Conservation (phyloP, 352 stramenopile genomes). For the Phytophthora crassamura region DNA sequence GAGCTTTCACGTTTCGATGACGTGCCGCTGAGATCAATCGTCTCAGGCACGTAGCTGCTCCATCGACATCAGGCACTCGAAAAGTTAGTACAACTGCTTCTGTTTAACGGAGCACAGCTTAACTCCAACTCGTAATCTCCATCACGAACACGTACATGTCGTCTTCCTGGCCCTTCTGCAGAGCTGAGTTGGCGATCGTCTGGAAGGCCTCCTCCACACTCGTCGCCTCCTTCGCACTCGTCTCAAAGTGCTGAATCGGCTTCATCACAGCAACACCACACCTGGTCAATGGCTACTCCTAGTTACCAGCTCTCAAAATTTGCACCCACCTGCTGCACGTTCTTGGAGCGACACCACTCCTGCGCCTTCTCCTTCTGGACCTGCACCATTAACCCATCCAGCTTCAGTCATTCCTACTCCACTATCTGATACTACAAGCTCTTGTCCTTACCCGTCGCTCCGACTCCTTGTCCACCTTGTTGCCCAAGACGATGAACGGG, state of each 20-base stretch:
- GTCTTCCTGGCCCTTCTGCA: constrained; percentile 88
- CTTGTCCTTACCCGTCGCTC: constrained; percentile 65
- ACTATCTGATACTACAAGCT: neutral
- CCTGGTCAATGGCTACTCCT: neutral
- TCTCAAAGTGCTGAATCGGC: constrained; percentile 97
- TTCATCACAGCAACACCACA: constrained; percentile 29
- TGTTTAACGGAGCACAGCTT: too few species aligned
- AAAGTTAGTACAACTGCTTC: neutral
- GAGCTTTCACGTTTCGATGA: constrained; percentile 72
- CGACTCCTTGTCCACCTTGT: constrained; percentile 97
- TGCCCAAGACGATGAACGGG: constrained; percentile 98
- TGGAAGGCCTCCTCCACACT: constrained; percentile 98
- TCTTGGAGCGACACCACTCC: constrained; percentile 94
- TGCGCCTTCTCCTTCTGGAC: constrained; percentile 91
- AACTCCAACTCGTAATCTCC: neutral
- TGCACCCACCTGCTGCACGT: constrained; percentile 60
- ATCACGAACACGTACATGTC: constrained; percentile 67
- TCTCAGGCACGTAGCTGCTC: constrained; percentile 82
- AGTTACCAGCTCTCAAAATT: neutral
- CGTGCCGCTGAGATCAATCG: constrained; percentile 83
- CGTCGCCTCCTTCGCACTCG: constrained; percentile 96
- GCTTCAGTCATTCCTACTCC: neutral
- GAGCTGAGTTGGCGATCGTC: constrained; percentile 90
- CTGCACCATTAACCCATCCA: constrained; percentile 16
- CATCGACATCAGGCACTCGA: constrained; percentile 4